Percentiles rank a stretch among this genome's conserved stretches.
These are phyloP conservation scores for Endotrypanum monterogeii DNA, from an alignment of 208 protist species.

Conservation along the genomic window DNA sequence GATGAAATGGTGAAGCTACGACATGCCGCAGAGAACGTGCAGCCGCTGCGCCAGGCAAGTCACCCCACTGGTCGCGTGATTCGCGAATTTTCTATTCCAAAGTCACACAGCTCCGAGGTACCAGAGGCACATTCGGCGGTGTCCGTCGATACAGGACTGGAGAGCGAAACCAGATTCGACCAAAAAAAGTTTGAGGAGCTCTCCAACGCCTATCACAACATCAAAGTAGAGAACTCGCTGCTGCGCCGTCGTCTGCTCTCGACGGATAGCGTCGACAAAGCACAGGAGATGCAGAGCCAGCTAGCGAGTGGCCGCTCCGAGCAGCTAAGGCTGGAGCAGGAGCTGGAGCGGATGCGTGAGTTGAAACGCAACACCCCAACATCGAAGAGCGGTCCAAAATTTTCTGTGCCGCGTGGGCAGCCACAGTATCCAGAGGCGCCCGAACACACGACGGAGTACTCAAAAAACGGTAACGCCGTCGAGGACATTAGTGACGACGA, in stretches of 20 bases:
- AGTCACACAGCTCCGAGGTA: constrained; percentile 17
- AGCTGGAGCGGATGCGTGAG: constrained; percentile 63
- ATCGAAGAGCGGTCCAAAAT: constrained; percentile 10
- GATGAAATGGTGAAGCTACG: constrained; percentile 58
- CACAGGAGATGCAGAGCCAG: constrained; percentile 59
- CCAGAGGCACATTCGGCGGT: constrained; percentile 3
- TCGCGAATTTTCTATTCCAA: constrained; percentile 80
- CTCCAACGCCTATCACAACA: constrained; percentile 81
- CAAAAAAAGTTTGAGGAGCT: constrained; percentile 61
- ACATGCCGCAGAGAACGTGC: constrained; percentile 61
- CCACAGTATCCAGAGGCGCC: constrained; percentile 52
- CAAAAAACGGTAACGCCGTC: constrained; percentile 54
- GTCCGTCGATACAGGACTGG: not conserved
- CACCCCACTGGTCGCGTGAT: constrained; percentile 65
- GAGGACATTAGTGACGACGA: constrained; percentile 52
- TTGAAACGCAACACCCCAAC: constrained; percentile 26
- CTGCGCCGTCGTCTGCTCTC: constrained; percentile 75
- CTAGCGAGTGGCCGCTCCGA: constrained; percentile 55
- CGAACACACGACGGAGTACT: constrained; percentile 28
- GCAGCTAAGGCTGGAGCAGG: constrained; percentile 51
- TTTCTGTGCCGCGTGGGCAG: constrained; percentile 26
- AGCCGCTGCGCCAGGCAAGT: constrained; percentile 63
- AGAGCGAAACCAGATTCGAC: constrained; percentile 36
- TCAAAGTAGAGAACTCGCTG: constrained; percentile 83
- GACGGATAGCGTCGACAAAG: constrained; percentile 70